Percentiles rank a stretch among this genome's conserved stretches.
Conservation (phyloP, 805 yeast genomes). For the Starmerella stigmatis region DNA sequence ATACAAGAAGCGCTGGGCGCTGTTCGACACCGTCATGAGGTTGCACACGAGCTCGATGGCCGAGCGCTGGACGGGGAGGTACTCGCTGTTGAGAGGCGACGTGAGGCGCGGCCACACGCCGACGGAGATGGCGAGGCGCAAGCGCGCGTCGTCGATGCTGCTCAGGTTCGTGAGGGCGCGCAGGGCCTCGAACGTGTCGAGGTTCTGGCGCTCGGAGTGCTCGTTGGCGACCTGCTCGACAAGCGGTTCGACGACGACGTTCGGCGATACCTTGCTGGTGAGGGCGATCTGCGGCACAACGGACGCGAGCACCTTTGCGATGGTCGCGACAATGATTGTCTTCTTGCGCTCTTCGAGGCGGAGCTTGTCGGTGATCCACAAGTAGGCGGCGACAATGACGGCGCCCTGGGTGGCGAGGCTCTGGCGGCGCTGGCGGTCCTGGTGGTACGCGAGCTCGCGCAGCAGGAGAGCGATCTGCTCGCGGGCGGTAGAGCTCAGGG, state of each 20-base stretch:
- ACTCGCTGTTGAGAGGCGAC: constrained; percentile 36
- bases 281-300: constrained; percentile 31
- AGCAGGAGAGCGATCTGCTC: constrained; percentile 26
- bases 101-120: constrained; percentile 41
- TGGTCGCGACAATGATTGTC: constrained; percentile 22
- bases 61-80: constrained; percentile 45
- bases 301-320: constrained; percentile 32
- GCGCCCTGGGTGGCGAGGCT: constrained; percentile 31
- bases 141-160: constrained; percentile 35
- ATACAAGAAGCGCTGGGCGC: constrained; percentile 33
- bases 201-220: constrained; percentile 22
- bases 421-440: constrained; percentile 24
- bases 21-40: constrained; percentile 35
- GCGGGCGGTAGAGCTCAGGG: constrained; percentile 23
- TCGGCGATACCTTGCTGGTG: constrained; percentile 28
- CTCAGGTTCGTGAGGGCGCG: constrained; percentile 61
- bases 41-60: constrained; percentile 57
- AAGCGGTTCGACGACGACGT: constrained; percentile 29
- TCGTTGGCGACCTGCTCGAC: constrained; percentile 25
- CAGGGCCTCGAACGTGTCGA: constrained; percentile 44
- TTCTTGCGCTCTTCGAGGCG: constrained; percentile 19
- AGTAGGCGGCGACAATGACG: constrained; percentile 27
- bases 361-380: constrained; percentile 23
- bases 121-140: constrained; percentile 34
- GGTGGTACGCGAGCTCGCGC: constrained; percentile 28